These are phyloP conservation scores for Lactarius indigo DNA, from an alignment of 768 basidiomycete species.

Conservation along the genomic window DNA sequence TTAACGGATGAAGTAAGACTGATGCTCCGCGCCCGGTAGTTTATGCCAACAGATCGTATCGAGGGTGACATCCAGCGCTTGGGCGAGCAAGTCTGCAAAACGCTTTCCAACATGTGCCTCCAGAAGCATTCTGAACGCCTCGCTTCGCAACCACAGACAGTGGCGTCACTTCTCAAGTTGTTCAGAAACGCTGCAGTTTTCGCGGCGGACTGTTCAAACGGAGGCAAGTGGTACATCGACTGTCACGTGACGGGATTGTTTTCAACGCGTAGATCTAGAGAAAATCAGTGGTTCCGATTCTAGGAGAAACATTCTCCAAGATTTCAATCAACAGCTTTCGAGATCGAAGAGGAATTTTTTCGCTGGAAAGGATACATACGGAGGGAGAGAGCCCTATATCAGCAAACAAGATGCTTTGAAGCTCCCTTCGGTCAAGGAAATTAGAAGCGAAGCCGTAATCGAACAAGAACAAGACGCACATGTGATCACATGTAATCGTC, in stretches of 20 bases:
- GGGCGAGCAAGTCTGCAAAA: conserved; percentile 4
- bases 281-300: not conserved
- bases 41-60: not conserved
- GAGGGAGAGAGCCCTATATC: not conserved
- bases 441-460: not conserved
- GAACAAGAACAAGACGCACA: too few relatives aligned
- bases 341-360: conserved; percentile 11
- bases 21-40: not conserved
- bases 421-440: not conserved
- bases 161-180: not conserved
- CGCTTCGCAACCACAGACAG: not conserved
- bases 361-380: not conserved
- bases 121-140: not conserved
- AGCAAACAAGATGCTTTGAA: not conserved
- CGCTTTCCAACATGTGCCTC: not conserved
- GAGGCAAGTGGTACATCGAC: not conserved
- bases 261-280: not conserved
- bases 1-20: not conserved
- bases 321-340: not conserved
- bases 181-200: conserved; percentile 12
- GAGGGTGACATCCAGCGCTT: conserved; percentile 1
- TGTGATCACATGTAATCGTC: not conserved
- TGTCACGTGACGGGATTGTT: not conserved
- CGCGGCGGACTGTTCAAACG: conserved; percentile 8
- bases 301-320: not conserved